Evolutionary conservation across 768 basidiomycete genomes (phyloP).

Genomic region (Inosperma sp.): DNA sequence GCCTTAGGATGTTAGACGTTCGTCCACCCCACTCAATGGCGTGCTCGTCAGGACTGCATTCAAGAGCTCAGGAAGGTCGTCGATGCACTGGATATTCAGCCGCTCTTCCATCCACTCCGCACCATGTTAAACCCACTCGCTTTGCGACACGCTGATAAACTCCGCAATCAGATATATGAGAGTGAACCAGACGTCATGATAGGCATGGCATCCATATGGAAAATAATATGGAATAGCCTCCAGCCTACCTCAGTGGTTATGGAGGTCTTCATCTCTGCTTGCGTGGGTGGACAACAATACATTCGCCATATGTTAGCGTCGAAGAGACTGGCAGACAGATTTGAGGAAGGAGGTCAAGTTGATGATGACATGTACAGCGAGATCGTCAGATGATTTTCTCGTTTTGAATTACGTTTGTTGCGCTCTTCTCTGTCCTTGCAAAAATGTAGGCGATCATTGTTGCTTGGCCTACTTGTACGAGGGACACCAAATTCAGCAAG

Average conservation of each 20-base stretch:
- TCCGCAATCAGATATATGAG: background rate
- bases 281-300: slow-evolving; percentile 10
- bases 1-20: background rate
- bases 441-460: too few relatives aligned
- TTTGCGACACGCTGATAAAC: background rate
- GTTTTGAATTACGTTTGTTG: too few relatives aligned
- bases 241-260: slow-evolving; percentile 10
- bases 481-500: too few relatives aligned
- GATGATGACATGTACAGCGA: slow-evolving; percentile 14
- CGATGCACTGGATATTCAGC: slow-evolving; percentile 11
- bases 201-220: slow-evolving; percentile 4
- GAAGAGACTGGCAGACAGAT: slow-evolving; percentile 13
- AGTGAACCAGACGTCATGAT: background rate
- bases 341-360: slow-evolving; percentile 14
- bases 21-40: slow-evolving; percentile 2
- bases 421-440: too few relatives aligned
- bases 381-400: slow-evolving; percentile 11
- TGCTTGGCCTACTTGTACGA: too few relatives aligned
- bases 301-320: slow-evolving; percentile 14
- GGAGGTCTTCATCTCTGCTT: slow-evolving; percentile 11
- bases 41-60: background rate
- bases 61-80: slow-evolving; percentile 13
- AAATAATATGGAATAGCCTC: slow-evolving; percentile 11
- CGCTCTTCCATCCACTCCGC: slow-evolving; percentile 13
- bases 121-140: slow-evolving; percentile 10